These are phyloP conservation scores for Vachellia pachyceras DNA, from an alignment of 306 rosid species.

Conservation along the genomic window DNA sequence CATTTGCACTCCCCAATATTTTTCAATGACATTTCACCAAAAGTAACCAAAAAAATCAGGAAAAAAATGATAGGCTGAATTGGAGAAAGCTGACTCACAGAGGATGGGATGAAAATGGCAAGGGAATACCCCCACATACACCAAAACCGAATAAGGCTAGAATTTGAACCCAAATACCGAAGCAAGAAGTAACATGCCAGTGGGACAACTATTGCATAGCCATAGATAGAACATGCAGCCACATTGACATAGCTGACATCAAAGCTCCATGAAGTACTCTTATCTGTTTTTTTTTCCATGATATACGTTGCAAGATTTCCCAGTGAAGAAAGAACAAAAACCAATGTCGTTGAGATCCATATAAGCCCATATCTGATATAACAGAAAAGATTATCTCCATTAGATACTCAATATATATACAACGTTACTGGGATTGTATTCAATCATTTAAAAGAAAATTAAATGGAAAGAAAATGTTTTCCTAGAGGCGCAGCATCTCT, in stretches of 20 bases:
- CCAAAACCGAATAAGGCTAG: constrained; percentile 84
- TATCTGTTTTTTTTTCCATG: constrained; percentile 61
- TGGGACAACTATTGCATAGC: constrained; percentile 83
- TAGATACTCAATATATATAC: constrained; percentile 29
- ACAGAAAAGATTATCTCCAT: constrained; percentile 29
- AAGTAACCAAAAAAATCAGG: not conserved
- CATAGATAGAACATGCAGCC: constrained; percentile 86
- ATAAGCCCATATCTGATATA: constrained; percentile 77
- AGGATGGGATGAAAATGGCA: constrained; percentile 74
- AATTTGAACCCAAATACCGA: constrained; percentile 78
- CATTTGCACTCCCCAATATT: not conserved
- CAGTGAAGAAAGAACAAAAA: constrained; percentile 82
- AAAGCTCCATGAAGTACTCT: constrained; percentile 72
- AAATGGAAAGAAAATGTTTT: not conserved
- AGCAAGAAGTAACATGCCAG: constrained; percentile 85
- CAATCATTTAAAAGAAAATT: not conserved
- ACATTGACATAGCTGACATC: constrained; percentile 78
- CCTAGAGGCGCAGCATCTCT: not conserved
- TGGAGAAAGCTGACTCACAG: constrained; percentile 65
- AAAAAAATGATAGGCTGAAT: not conserved
- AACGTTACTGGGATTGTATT: constrained; percentile 8
- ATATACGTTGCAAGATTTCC: constrained; percentile 98
- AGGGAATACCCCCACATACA: constrained; percentile 99
- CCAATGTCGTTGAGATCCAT: constrained; percentile 95
- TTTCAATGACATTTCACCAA: constrained; percentile 2